phyloP scores from a whole-genome alignment of 2,329 filamentous ascomycete species.

The Penicillium sp. region DNA sequence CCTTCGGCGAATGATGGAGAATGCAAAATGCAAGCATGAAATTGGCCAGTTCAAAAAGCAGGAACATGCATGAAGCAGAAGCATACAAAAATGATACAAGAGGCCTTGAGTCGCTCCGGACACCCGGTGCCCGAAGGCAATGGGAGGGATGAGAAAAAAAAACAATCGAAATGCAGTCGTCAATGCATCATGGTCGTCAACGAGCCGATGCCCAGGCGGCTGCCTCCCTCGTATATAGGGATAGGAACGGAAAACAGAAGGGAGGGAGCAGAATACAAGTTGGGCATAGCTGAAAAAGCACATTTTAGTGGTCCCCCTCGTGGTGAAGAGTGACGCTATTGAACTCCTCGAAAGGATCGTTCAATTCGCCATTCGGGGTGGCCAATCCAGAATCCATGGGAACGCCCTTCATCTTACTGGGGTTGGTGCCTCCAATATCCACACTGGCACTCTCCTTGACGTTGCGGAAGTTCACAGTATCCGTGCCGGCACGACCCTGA shows the following conservation, averaged over 20 bases:
- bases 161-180: slow-evolving; percentile 32
- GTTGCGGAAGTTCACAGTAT: slow-evolving; percentile 96
- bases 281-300: slow-evolving; percentile 9
- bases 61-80: slow-evolving; percentile 6
- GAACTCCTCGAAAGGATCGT: slow-evolving; percentile 97
- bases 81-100: slow-evolving; percentile 17
- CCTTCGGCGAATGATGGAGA: slow-evolving; percentile 15
- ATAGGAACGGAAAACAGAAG: slow-evolving; percentile 15
- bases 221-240: slow-evolving; percentile 16
- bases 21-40: slow-evolving; percentile 23
- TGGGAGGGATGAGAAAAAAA: slow-evolving; percentile 19
- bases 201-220: slow-evolving; percentile 28
- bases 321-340: slow-evolving; percentile 98
- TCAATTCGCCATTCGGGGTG: slow-evolving; percentile 78
- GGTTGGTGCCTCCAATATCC: slow-evolving; percentile 58
- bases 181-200: slow-evolving; percentile 40
- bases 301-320: slow-evolving; percentile 68
- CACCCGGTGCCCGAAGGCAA: slow-evolving; percentile 27
- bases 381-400: slow-evolving; percentile 82
- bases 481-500: slow-evolving; percentile 76
- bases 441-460: slow-evolving; percentile 97
- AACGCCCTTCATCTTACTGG: slow-evolving; percentile 67
- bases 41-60: slow-evolving; percentile 12
- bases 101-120: slow-evolving; percentile 29
- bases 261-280: slow-evolving; percentile 11